A percentile compares a stretch with the other conserved stretches of the same genome.
phyloP scores from a whole-genome alignment of 139 green algal genomes.

The Spirogloea muscicola region DNA sequence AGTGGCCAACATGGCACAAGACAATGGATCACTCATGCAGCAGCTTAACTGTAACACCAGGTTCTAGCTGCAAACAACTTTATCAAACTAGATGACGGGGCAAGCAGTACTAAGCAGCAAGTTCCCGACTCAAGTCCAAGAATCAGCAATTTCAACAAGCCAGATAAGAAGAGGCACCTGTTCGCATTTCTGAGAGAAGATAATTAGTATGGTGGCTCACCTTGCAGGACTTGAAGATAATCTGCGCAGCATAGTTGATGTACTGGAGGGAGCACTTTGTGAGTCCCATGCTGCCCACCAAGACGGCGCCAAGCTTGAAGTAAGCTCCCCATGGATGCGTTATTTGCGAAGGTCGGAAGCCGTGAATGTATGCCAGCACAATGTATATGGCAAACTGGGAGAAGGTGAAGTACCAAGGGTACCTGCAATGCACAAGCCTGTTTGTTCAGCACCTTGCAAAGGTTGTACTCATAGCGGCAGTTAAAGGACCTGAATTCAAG shows the following conservation, averaged over 20 bases:
- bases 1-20: too few species aligned
- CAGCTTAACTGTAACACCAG: too few species aligned
- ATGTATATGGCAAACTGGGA: conserved; percentile 22
- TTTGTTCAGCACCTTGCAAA: conserved; percentile 1
- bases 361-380: background rate
- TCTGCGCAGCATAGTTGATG: conserved; percentile 35
- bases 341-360: conserved; percentile 12
- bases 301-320: conserved; percentile 10
- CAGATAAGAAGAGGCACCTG: too few species aligned
- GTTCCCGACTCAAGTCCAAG: background rate
- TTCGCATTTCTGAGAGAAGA: too few species aligned
- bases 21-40: too few species aligned
- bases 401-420: conserved; percentile 38
- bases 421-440: conserved; percentile 18
- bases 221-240: conserved; percentile 41
- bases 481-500: background rate
- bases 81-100: too few species aligned
- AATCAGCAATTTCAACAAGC: background rate
- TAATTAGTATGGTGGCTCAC: too few species aligned
- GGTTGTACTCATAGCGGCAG: background rate
- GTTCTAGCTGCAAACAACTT: too few species aligned
- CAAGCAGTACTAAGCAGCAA: too few species aligned
- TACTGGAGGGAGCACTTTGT: conserved; percentile 33
- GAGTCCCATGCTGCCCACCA: conserved; percentile 12
- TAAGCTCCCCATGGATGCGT: conserved; percentile 13